Percentiles rank a stretch among this genome's conserved stretches.
Conservation (phyloP, 192 early-diverging fungal genomes). For the Paraglomus brasilianum region DNA sequence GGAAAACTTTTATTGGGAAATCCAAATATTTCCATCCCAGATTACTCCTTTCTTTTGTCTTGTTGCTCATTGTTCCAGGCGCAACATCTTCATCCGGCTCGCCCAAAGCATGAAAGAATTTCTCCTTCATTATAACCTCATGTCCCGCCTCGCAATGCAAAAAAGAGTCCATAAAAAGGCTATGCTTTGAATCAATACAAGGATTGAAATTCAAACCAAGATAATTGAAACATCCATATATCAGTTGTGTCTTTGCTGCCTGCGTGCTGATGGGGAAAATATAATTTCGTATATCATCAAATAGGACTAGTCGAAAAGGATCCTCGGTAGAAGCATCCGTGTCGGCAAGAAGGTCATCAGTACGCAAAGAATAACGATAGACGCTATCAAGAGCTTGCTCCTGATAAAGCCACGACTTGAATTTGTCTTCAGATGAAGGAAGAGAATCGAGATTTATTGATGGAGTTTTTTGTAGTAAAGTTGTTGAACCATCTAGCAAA, state of each 20-base stretch:
- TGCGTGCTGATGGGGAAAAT: constrained; percentile 44
- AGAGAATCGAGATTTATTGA: no score
- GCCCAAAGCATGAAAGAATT: constrained; percentile 12
- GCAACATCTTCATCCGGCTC: constrained; percentile 28
- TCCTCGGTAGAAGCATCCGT: constrained; percentile 44
- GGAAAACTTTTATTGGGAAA: constrained; percentile 39
- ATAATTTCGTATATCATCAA: constrained; percentile 51
- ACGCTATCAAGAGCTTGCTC: no score
- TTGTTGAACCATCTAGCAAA: no score
- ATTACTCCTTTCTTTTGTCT: constrained; percentile 10
- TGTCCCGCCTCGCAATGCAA: constrained; percentile 1
- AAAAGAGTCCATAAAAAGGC: constrained; percentile 17
- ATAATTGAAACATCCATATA: constrained; percentile 51
- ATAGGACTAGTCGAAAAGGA: constrained; percentile 51
- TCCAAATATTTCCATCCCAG: constrained; percentile 22
- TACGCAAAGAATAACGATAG: no score
- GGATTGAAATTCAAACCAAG: constrained; percentile 49
- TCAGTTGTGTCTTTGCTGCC: constrained; percentile 41
- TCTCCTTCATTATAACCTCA: constrained; percentile 13
- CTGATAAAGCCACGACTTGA: no score
- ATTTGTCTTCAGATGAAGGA: no score
- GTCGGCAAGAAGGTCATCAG: no score
- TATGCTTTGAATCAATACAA: constrained; percentile 30
- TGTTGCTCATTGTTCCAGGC: constrained; percentile 39
- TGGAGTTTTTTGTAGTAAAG: no score